phyloP scores from a whole-genome alignment of 768 basidiomycete genomes.

The Rhizopogon vesiculosus region DNA sequence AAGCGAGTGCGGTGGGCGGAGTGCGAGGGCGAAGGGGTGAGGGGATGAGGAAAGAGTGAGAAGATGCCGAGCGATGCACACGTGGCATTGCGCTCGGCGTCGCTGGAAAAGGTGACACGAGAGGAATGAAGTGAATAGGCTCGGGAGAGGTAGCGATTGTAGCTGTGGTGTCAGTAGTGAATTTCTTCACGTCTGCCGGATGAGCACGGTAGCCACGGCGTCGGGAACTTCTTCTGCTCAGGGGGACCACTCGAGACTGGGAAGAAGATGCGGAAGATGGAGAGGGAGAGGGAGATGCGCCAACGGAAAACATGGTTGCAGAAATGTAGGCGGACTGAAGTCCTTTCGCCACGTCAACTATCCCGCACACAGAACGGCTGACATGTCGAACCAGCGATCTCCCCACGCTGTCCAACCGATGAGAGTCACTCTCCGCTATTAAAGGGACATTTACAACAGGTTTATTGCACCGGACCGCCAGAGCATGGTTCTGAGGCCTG shows the following conservation, averaged over 20 bases:
- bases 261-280: slow-evolving; percentile 11
- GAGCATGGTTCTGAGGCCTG: neutral
- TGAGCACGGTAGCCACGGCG: slow-evolving; percentile 41
- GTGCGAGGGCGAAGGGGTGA: slow-evolving; percentile 38
- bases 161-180: slow-evolving; percentile 24
- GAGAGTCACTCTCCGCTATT: neutral
- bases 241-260: slow-evolving; percentile 11
- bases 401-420: slow-evolving; percentile 7
- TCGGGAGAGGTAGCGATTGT: slow-evolving; percentile 9
- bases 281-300: slow-evolving; percentile 16
- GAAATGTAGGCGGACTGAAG: slow-evolving; percentile 56
- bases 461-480: neutral
- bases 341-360: slow-evolving; percentile 50
- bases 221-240: slow-evolving; percentile 12
- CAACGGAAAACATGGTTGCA: slow-evolving; percentile 46
- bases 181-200: slow-evolving; percentile 37
- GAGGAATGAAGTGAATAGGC: slow-evolving; percentile 37
- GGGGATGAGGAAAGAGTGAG: slow-evolving; percentile 36
- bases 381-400: slow-evolving; percentile 21
- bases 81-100: slow-evolving; percentile 24
- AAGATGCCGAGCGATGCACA: slow-evolving; percentile 19
- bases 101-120: slow-evolving; percentile 30
- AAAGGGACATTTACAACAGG: neutral
- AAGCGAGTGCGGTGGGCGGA: slow-evolving; percentile 25
- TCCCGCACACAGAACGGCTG: slow-evolving; percentile 31